phyloP scores from a whole-genome alignment of 1,284 basidiomycete genomes.

The Leccinum fallax region DNA sequence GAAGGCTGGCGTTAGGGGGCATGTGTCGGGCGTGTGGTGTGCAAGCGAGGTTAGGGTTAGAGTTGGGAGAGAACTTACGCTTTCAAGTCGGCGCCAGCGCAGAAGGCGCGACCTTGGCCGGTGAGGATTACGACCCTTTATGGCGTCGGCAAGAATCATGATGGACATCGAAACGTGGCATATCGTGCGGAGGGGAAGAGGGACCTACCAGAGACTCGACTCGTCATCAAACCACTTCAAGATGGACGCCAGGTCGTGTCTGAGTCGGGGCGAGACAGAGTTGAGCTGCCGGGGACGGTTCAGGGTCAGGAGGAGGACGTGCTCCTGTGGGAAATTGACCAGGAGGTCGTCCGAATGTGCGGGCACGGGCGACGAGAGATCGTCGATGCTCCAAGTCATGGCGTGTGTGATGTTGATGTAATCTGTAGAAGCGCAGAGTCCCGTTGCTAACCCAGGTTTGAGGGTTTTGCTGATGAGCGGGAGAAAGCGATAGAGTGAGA shows the following conservation, averaged over 20 bases:
- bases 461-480: neutral
- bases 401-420: neutral
- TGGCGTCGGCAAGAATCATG: neutral
- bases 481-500: neutral
- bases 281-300: constrained; percentile 78
- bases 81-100: constrained; percentile 80
- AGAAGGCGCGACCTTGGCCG: constrained; percentile 76
- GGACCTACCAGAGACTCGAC: constrained; percentile 69
- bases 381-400: constrained; percentile 11
- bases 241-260: constrained; percentile 54
- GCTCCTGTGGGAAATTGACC: constrained; percentile 61
- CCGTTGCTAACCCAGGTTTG: neutral
- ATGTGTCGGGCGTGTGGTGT: neutral
- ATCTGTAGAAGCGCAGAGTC: neutral
- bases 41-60: neutral
- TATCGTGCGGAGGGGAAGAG: neutral
- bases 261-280: constrained; percentile 67
- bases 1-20: neutral
- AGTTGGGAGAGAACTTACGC: constrained; percentile 45
- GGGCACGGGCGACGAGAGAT: constrained; percentile 32
- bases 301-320: constrained; percentile 72
- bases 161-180: neutral
- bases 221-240: constrained; percentile 82
- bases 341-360: constrained; percentile 57
- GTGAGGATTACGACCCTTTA: constrained; percentile 76